Percentiles rank a stretch among this genome's conserved stretches.
Conservation (phyloP, 768 basidiomycete genomes). For the Leccinum pellstonianum region DNA sequence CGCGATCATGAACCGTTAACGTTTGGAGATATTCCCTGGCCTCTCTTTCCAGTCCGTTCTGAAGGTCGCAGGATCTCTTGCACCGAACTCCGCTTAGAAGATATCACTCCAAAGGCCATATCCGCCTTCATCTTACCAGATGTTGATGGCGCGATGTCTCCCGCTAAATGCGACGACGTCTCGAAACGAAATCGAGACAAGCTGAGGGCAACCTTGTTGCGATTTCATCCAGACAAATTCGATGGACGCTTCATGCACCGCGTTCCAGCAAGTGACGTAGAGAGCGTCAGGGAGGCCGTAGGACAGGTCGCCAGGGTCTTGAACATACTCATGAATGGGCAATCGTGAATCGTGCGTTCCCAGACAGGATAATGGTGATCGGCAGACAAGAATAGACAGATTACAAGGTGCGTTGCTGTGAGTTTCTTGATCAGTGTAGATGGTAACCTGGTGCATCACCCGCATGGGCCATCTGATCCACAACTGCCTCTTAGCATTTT, state of each 20-base stretch:
- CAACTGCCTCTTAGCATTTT: background rate
- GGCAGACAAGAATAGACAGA: background rate
- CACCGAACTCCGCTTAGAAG: constrained; percentile 37
- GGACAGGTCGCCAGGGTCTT: constrained; percentile 63
- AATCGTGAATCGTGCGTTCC: constrained; percentile 1
- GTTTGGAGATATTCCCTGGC: constrained; percentile 75
- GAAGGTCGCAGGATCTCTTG: constrained; percentile 15
- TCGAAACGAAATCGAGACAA: constrained; percentile 56
- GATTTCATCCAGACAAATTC: constrained; percentile 83
- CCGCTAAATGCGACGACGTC: constrained; percentile 22
- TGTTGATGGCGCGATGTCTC: background rate
- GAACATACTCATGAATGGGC: constrained; percentile 50
- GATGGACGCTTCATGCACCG: constrained; percentile 68
- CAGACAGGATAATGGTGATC: too few species aligned
- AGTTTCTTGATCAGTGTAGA: background rate
- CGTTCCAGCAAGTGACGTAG: constrained; percentile 46
- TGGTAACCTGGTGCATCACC: background rate
- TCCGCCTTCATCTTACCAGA: constrained; percentile 53
- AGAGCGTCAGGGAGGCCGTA: constrained; percentile 55
- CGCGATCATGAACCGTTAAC: constrained; percentile 33
- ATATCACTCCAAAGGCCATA: constrained; percentile 56
- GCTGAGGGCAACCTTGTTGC: constrained; percentile 63
- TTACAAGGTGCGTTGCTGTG: background rate
- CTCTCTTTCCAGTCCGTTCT: constrained; percentile 42
- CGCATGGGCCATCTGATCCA: too few species aligned